phyloP scores from a whole-genome alignment of 2,329 filamentous ascomycete genomes.

The Pestalotiopsis sp. region DNA sequence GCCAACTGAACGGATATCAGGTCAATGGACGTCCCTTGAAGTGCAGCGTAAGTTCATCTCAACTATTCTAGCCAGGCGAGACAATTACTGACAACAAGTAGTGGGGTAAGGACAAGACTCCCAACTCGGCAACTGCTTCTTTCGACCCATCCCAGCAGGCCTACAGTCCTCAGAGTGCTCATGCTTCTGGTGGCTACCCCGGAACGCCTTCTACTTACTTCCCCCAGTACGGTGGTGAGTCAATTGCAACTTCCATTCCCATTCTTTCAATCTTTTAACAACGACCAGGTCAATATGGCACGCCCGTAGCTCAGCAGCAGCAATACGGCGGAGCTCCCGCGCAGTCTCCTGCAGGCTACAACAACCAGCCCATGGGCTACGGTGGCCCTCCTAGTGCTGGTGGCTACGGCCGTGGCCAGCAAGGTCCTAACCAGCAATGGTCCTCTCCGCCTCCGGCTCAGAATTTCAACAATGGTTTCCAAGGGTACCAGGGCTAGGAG shows the following conservation, averaged over 20 bases:
- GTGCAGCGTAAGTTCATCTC: slow-evolving; percentile 81
- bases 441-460: slow-evolving; percentile 54
- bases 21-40: slow-evolving; percentile 96
- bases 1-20: slow-evolving; percentile 96
- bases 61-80: slow-evolving; percentile 16
- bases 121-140: slow-evolving; percentile 58
- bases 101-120: slow-evolving; percentile 99
- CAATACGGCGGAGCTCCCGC: slow-evolving; percentile 66
- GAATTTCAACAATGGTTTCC: slow-evolving; percentile 65
- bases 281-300: slow-evolving; percentile 52
- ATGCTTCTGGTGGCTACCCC: slow-evolving; percentile 70
- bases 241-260: not conserved
- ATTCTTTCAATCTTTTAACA: slow-evolving; percentile 36
- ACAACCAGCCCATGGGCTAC: slow-evolving; percentile 71
- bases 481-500: slow-evolving; percentile 62
- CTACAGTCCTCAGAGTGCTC: slow-evolving; percentile 74
- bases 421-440: slow-evolving; percentile 60
- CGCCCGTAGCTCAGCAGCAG: slow-evolving; percentile 59
- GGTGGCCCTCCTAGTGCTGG: slow-evolving; percentile 75
- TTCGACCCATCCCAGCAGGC: slow-evolving; percentile 78
- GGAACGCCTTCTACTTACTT: slow-evolving; percentile 84
- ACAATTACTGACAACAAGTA: slow-evolving; percentile 46
- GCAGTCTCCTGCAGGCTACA: slow-evolving; percentile 65
- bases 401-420: slow-evolving; percentile 80
- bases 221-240: slow-evolving; percentile 86